Percentiles rank a stretch among this genome's conserved stretches.
Evolutionary conservation across 768 basidiomycete species (phyloP).

Genomic region (Auricularia sp.): DNA sequence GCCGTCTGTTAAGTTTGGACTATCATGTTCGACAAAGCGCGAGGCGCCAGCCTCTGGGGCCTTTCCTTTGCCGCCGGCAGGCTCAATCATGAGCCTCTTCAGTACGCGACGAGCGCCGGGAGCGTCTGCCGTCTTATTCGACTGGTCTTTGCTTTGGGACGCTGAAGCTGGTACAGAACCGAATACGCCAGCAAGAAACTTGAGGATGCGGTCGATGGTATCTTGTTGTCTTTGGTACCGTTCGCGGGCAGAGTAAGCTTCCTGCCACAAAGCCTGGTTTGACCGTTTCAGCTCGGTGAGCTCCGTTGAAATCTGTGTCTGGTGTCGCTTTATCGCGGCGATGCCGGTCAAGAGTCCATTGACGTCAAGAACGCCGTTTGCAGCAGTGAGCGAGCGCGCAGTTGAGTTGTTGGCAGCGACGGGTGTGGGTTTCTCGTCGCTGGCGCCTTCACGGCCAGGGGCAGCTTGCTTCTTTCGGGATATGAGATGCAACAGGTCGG

Average conservation of each 20-base stretch:
- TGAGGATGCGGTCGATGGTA: constrained; percentile 89
- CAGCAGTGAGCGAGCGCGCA: background rate
- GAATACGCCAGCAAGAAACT: constrained; percentile 90
- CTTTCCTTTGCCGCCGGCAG: constrained; percentile 21
- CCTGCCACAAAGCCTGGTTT: constrained; percentile 89
- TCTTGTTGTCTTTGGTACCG: constrained; percentile 89
- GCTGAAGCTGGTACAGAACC: constrained; percentile 35
- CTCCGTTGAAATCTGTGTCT: constrained; percentile 83
- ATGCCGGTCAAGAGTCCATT: constrained; percentile 74
- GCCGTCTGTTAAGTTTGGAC: constrained; percentile 1
- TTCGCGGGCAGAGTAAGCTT: constrained; percentile 66
- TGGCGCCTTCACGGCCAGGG: constrained; percentile 22
- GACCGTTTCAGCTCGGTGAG: constrained; percentile 78
- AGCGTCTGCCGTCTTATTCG: constrained; percentile 22
- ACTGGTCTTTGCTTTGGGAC: constrained; percentile 26
- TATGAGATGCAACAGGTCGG: constrained; percentile 78
- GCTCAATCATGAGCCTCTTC: constrained; percentile 62
- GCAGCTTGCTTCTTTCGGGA: constrained; percentile 65
- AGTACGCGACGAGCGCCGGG: constrained; percentile 40
- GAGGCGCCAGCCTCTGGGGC: background rate
- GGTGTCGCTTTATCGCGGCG: constrained; percentile 80
- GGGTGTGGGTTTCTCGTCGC: background rate
- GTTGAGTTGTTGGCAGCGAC: background rate
- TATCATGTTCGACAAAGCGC: constrained; percentile 24
- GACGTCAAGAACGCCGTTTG: constrained; percentile 50